Conservation (phyloP, 2,329 filamentous ascomycete species). For the Cercospora brassicicola region DNA sequence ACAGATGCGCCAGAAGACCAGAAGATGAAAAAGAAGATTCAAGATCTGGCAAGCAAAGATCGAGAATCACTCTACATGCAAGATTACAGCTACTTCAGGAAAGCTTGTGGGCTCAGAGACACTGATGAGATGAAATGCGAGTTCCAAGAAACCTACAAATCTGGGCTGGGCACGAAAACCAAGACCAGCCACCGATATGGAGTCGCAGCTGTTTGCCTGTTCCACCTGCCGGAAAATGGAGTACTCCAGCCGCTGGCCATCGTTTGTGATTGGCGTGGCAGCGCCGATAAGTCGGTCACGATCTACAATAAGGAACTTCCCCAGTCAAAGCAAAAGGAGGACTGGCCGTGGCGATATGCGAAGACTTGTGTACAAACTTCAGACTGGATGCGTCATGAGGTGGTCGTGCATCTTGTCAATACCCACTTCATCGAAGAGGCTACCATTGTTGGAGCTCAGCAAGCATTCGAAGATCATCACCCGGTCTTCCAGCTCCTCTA, state of each 20-base stretch:
- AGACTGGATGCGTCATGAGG: constrained; percentile 54
- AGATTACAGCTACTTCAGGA: constrained; percentile 49
- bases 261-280: constrained; percentile 50
- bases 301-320: constrained; percentile 52
- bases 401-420: constrained; percentile 44
- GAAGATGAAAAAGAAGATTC: constrained; percentile 40
- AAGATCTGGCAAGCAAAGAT: constrained; percentile 35
- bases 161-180: constrained; percentile 12
- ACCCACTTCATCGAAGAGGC: constrained; percentile 29
- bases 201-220: constrained; percentile 24
- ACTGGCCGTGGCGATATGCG: constrained; percentile 57
- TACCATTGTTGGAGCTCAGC: constrained; percentile 26
- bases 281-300: constrained; percentile 48
- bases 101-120: constrained; percentile 31
- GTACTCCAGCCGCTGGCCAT: constrained; percentile 54
- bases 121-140: constrained; percentile 22
- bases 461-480: constrained; percentile 50
- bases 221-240: constrained; percentile 43
- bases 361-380: constrained; percentile 52
- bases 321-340: constrained; percentile 42
- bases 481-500: constrained; percentile 47
- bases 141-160: constrained; percentile 19
- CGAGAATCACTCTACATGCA: constrained; percentile 44
- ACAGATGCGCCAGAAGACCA: constrained; percentile 25
- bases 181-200: constrained; percentile 20